Evolutionary conservation across 2,329 filamentous ascomycete species (phyloP), one percentile per base, ranked within the genome.

Genomic region (Aspergillus cejpii): DNA sequence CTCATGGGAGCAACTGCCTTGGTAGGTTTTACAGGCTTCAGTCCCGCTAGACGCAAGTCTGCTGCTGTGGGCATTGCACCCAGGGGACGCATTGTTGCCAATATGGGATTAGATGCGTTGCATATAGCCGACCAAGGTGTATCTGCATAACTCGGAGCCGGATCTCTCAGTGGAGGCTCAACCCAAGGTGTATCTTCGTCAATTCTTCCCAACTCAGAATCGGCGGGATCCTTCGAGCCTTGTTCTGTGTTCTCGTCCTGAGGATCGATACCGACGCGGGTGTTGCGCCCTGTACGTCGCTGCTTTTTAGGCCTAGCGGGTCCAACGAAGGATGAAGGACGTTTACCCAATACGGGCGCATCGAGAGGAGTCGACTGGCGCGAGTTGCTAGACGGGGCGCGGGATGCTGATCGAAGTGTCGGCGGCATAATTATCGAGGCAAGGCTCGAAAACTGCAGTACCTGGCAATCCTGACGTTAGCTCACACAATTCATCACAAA

Each of bases 71-170:
- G 89, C 55, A 82, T 74, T 43, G 81, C 77, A 31, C 89, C 89
- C 44, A 95, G 71, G 20, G 89, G 83, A 42, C 82, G 83, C 89
- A 94, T 94, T 58, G 83, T 83, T 66, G 87, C 83, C 47, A 94
- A 73, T 14, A 94, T 85, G 52, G 86, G 86, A 64, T 81, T 80
- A 39, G 84, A 76, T 58, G 84, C 74, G 36, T 46, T 55, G 21
- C 53, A 62, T 55, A 92, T 76, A 36, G 85, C 85, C 45, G 77
- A 80, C 59, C 59, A 62, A 11, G 60, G 57, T 62, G 78, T 74
- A 55, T 94, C 87, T 71, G 87, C 81, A 62, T 84, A 94, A 62
- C 85, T 91, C 8, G 89, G 75, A 37, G 71, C 71, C 37, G 74
- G 73, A 38, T 65, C 61, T 46, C 75, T 73, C 37, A 77, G 58